phyloP scores from a whole-genome alignment of 225 moss, liverwort and hornwort genomes.

The Pseudisothecium myosuroides region DNA sequence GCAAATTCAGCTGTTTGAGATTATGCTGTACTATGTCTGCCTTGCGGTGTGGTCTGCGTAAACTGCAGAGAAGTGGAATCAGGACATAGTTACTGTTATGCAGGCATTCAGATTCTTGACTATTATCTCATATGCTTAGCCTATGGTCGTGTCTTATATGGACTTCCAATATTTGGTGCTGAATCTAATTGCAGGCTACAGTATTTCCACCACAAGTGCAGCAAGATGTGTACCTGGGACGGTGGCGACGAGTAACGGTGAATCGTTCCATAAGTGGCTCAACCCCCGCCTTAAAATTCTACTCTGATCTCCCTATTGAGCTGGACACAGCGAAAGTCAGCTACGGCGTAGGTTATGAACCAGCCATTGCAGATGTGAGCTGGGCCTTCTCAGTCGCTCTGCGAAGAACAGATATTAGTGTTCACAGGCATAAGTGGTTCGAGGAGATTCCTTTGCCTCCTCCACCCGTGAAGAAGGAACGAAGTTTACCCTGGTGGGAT shows the following conservation, averaged over 20 bases:
- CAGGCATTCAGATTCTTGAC: background rate
- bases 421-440: constrained; percentile 44
- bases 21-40: background rate
- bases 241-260: constrained; percentile 67
- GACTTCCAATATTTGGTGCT: background rate
- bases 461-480: constrained; percentile 87
- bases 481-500: constrained; percentile 99
- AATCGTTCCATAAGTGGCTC: constrained; percentile 91
- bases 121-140: background rate
- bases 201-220: constrained; percentile 77
- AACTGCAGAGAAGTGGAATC: background rate
- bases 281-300: constrained; percentile 82
- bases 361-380: constrained; percentile 83
- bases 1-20: background rate
- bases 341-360: constrained; percentile 93
- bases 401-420: constrained; percentile 64
- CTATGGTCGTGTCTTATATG: background rate
- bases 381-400: constrained; percentile 78
- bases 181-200: constrained; percentile 53
- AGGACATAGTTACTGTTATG: background rate
- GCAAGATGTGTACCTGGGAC: constrained; percentile 78
- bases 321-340: constrained; percentile 59
- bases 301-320: constrained; percentile 73
- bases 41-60: background rate
- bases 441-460: constrained; percentile 56